These are phyloP conservation scores for Heliosperma pusillum DNA, from an alignment of 148 eudicot species.

Conservation along the genomic window DNA sequence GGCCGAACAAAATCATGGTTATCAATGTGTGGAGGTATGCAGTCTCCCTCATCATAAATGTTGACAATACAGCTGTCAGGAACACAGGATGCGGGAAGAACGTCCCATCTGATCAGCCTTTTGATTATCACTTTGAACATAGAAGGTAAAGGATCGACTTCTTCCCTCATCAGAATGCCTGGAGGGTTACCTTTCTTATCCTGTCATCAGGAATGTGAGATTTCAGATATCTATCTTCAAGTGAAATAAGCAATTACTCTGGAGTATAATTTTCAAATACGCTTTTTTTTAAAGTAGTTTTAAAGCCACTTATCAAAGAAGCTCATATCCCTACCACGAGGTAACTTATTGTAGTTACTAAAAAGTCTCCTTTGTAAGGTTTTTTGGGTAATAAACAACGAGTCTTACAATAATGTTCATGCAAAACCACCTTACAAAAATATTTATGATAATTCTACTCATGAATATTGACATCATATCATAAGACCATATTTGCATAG, in stretches of 20 bases:
- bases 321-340: neutral
- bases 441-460: neutral
- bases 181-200: constrained; percentile 87
- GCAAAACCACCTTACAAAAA: neutral
- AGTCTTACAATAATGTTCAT: neutral
- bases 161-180: constrained; percentile 66
- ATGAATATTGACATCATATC: neutral
- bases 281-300: neutral
- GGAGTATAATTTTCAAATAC: too few species aligned
- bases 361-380: neutral
- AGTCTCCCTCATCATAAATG: constrained; percentile 86
- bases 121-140: constrained; percentile 77
- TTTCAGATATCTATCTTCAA: neutral
- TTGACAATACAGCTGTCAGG: constrained; percentile 98
- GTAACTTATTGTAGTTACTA: neutral
- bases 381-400: neutral
- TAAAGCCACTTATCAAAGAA: neutral
- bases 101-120: constrained; percentile 87
- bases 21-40: constrained; percentile 98
- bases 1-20: constrained; percentile 95
- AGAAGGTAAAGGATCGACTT: constrained; percentile 77
- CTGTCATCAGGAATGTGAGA: constrained; percentile 37
- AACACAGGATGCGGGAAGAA: constrained; percentile 81
- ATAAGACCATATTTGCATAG: neutral
- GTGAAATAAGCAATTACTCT: neutral